These are phyloP conservation scores for Hansenula anomala DNA, from an alignment of 1,139 yeast genomes.

Conservation along the genomic window DNA sequence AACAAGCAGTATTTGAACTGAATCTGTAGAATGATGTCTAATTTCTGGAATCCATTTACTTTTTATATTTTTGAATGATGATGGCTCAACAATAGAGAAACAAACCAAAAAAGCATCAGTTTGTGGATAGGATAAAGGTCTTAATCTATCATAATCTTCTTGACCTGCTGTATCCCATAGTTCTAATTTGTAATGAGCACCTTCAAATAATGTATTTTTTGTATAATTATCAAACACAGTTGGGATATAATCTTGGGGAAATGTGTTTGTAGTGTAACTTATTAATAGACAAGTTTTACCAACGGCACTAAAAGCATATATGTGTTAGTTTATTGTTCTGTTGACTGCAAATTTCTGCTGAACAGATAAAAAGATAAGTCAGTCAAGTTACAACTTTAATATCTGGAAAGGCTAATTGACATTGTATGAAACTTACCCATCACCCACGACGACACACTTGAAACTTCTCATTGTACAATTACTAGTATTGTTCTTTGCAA, in stretches of 20 bases:
- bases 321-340: background rate
- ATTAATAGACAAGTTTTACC: conserved; percentile 90
- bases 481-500: background rate
- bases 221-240: conserved; percentile 90
- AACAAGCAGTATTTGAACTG: conserved; percentile 65
- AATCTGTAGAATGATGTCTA: conserved; percentile 70
- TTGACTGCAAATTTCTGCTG: no score
- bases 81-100: conserved; percentile 80
- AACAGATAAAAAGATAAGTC: no score
- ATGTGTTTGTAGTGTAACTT: conserved; percentile 88
- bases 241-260: conserved; percentile 94
- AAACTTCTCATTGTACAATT: conserved; percentile 68
- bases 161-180: conserved; percentile 99
- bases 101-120: conserved; percentile 87
- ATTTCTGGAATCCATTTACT: conserved; percentile 86
- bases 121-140: conserved; percentile 91
- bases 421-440: conserved; percentile 45
- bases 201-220: conserved; percentile 81
- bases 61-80: conserved; percentile 73
- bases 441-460: conserved; percentile 95
- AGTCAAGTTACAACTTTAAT: no score
- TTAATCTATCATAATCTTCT: conserved; percentile 84
- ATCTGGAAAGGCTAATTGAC: no score
- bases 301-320: conserved; percentile 60
- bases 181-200: conserved; percentile 70